Evolutionary conservation across 2,329 filamentous ascomycete genomes (phyloP).

Genomic region (Ophiostoma perfectum): DNA sequence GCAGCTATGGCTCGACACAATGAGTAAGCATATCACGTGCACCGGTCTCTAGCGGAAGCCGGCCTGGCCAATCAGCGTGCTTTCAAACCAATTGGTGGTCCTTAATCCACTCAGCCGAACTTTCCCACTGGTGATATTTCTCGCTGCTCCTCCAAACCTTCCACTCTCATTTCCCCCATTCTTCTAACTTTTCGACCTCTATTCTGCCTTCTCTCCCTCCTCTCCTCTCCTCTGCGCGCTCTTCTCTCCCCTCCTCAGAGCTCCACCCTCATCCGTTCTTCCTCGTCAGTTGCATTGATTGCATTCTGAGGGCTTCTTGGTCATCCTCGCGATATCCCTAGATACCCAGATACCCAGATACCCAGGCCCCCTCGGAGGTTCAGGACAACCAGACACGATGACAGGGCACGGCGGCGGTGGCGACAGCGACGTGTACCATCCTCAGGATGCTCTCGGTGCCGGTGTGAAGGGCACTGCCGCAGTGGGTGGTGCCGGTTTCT

Average conservation of each 20-base stretch:
- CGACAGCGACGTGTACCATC: constrained; percentile 33
- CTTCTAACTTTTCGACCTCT: constrained; percentile 13
- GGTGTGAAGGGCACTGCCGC: constrained; percentile 51
- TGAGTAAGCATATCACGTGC: constrained; percentile 25
- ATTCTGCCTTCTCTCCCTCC: neutral
- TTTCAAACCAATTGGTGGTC: constrained; percentile 24
- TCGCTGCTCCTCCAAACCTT: constrained; percentile 12
- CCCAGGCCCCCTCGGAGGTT: neutral
- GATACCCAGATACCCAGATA: neutral
- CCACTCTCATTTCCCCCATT: neutral
- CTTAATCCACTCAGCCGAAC: constrained; percentile 24
- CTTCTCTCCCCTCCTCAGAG: neutral
- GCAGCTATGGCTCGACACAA: neutral
- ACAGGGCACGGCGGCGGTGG: constrained; percentile 25
- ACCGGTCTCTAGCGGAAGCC: neutral
- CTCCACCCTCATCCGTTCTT: neutral
- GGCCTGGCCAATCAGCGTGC: constrained; percentile 24
- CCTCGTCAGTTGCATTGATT: neutral
- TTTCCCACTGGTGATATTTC: constrained; percentile 24
- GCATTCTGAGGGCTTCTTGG: neutral
- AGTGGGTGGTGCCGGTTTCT: constrained; percentile 54
- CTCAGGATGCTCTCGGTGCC: constrained; percentile 53
- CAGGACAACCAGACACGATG: constrained; percentile 29
- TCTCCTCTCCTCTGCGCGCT: neutral
- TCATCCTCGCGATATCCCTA: neutral